Percentiles rank a stretch among this genome's conserved stretches.
These are phyloP conservation scores for Monosporascus sp. DNA, from an alignment of 2,329 filamentous ascomycete genomes.

Conservation along the genomic window DNA sequence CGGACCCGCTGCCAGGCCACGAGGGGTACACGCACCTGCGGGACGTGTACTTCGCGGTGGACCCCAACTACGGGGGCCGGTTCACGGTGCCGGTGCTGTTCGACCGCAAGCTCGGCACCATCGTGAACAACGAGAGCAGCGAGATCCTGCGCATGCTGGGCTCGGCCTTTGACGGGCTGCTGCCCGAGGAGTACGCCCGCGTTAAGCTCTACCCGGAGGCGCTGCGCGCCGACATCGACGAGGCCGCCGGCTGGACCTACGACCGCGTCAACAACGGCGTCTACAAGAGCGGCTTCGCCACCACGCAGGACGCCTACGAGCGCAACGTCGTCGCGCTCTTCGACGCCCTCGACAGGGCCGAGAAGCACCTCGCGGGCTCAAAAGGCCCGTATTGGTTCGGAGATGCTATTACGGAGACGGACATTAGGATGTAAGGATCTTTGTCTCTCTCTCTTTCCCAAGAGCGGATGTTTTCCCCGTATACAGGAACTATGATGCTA, in stretches of 20 bases:
- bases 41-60: constrained; percentile 72
- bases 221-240: constrained; percentile 66
- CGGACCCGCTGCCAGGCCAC: constrained; percentile 65
- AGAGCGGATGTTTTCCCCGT: background rate
- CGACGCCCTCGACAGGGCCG: constrained; percentile 68
- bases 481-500: background rate
- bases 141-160: constrained; percentile 93
- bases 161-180: constrained; percentile 68
- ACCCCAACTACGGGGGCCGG: constrained; percentile 67
- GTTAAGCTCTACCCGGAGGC: constrained; percentile 63
- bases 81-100: constrained; percentile 87
- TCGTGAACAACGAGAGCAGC: constrained; percentile 87
- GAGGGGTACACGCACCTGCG: constrained; percentile 65
- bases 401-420: constrained; percentile 69
- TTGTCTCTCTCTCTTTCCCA: background rate
- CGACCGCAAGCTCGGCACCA: constrained; percentile 68
- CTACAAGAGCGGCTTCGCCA: constrained; percentile 78
- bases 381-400: constrained; percentile 71
- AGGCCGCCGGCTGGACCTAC: constrained; percentile 77
- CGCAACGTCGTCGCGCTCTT: constrained; percentile 68
- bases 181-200: constrained; percentile 53
- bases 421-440: constrained; percentile 60
- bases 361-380: constrained; percentile 55
- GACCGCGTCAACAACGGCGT: constrained; percentile 66
- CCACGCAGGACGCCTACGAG: constrained; percentile 77